Evolutionary conservation across 2,329 filamentous ascomycete species (phyloP), one percentile per base, ranked within the genome.

Genomic region (Penicillium sp.): DNA sequence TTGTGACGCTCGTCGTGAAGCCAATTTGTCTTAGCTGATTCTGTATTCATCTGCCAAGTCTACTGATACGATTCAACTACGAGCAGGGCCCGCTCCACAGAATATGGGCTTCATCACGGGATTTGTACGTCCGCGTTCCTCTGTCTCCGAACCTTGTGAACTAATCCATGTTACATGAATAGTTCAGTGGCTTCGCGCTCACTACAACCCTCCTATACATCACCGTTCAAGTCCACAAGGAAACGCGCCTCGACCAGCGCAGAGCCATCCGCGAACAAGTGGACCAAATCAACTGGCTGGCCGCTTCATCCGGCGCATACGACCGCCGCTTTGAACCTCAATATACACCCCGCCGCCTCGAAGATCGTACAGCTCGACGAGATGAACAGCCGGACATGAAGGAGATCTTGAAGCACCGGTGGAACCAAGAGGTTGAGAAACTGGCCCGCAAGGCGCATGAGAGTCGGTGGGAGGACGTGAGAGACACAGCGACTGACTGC

Each of bases 111-210:
- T 88, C 74, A 77, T 80, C 56, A 77, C 81, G 34, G 86, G 86
- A 58, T 86, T 89, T 67, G 86, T 89, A 77, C 54, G 84, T 73
- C 43, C 26, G 9, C 9, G 6, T 24, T 28, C n/a, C 5, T 26
- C 26, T 32, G 7, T 27, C 11, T 26, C 32, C 16, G 10, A 26
- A 20, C n/a, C n/a, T 22, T 37, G 24, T 34, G 7, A 41, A 44
- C 55, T 52, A 55, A 40, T 22, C 4, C 2, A 9, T 23, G 13
- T 11, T 4, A 20, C 18, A 34, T 22, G 3, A 38, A 47, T 56
- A 90, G 86, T 81, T 85, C 55, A 84, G 86, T 62, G 86, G 87
- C 56, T 80, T 88, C 46, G 85, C 86, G 54, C 74, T 91, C 50
- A 89, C 86, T 40, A 80, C 87, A 50, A 83, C 82, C 35, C 63